Percentiles rank a stretch among this genome's conserved stretches.
Conservation (phyloP, 371 early-diverging fungal genomes). For the Capillidium heterosporum region DNA sequence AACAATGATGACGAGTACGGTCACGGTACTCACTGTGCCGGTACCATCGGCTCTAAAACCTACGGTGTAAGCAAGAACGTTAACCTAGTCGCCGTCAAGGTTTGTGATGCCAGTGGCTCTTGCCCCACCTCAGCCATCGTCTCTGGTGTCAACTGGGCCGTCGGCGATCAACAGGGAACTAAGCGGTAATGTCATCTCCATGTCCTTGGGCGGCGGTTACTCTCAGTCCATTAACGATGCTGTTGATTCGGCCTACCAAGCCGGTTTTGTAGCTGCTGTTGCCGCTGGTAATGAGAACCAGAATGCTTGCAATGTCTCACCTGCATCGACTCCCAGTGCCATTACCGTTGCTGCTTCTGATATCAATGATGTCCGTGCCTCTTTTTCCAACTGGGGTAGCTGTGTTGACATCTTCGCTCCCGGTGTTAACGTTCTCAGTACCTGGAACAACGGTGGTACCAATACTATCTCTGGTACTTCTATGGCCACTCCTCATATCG, state of each 20-base stretch:
- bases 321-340: conserved; percentile 34
- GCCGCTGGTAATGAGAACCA: conserved; percentile 43
- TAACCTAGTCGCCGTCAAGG: conserved; percentile 75
- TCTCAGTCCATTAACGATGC: too few species aligned
- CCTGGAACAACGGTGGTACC: conserved; percentile 10
- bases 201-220: not conserved
- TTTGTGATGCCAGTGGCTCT: conserved; percentile 18
- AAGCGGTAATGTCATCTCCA: conserved; percentile 7
- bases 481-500: conserved; percentile 55
- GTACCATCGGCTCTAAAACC: conserved; percentile 28
- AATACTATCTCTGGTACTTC: conserved; percentile 52
- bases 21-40: conserved; percentile 32
- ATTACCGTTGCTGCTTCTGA: conserved; percentile 45
- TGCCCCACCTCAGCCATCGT: conserved; percentile 16
- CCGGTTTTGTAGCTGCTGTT: conserved; percentile 36
- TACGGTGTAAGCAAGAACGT: conserved; percentile 27
- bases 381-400: conserved; percentile 37
- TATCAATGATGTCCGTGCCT: conserved; percentile 19
- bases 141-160: conserved; percentile 16
- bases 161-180: conserved; percentile 10
- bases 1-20: conserved; percentile 21
- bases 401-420: conserved; percentile 48
- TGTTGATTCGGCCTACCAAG: conserved; percentile 15
- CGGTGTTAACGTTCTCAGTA: conserved; percentile 16
- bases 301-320: conserved; percentile 44